Percentiles rank a stretch among this genome's conserved stretches.
phyloP scores from a whole-genome alignment of 2,329 filamentous ascomycete species.

The Botrytis deweyae region DNA sequence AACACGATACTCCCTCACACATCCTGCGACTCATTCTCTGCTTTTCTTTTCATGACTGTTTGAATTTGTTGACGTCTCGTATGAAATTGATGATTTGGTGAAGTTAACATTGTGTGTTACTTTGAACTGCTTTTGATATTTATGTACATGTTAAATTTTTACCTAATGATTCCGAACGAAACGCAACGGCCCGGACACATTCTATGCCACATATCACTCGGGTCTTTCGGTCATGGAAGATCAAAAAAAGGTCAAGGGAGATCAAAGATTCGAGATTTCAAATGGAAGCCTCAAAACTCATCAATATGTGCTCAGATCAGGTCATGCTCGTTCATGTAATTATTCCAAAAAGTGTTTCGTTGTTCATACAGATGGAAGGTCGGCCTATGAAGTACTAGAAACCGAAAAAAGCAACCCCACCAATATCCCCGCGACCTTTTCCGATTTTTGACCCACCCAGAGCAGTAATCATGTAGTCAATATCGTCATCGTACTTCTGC shows the following conservation, averaged over 20 bases:
- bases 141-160: not conserved
- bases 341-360: not conserved
- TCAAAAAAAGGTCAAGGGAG: not conserved
- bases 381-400: not conserved
- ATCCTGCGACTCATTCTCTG: not conserved
- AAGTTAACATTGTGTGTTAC: not conserved
- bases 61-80: not conserved
- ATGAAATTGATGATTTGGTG: not conserved
- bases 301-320: not conserved
- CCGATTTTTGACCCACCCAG: not conserved
- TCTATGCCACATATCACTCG: not conserved
- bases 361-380: not conserved
- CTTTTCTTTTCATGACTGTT: not conserved
- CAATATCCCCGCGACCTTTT: slow-evolving; percentile 13
- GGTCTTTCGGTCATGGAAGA: slow-evolving; percentile 2
- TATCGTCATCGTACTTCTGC: slow-evolving; percentile 14
- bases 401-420: not conserved
- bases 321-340: not conserved
- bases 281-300: not conserved
- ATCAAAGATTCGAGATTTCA: not conserved
- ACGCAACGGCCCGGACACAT: not conserved
- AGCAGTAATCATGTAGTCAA: not conserved
- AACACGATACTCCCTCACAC: not conserved
- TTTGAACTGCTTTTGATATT: not conserved
- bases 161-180: not conserved